Evolutionary conservation across 2,329 filamentous ascomycete species (phyloP), one percentile per base, ranked within the genome.

Genomic region (Xylariaceae sp.): DNA sequence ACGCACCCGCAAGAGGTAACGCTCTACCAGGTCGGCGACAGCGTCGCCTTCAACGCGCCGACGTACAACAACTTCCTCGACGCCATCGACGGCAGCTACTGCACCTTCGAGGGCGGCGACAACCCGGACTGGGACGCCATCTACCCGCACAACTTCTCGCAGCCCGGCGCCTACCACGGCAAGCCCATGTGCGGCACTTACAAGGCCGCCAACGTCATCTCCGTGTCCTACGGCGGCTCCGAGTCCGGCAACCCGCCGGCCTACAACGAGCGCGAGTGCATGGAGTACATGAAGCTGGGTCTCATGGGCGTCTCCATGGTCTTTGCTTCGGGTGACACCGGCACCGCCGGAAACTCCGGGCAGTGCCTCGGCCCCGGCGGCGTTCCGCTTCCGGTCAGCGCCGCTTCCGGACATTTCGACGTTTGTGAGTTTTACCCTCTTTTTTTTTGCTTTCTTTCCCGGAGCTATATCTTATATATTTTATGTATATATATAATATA

Each of bases 251-350:
- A 78, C 6, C 73, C 76, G 1, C 68, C 71, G 4, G 69, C 67
- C 54, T 82, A 81, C 62, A 72, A 75, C 54, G 57, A 68, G 46
- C 71, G 79, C 3, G 78, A 81, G 64, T 81, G 78, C 64, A 69
- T 70, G 54, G 77, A 81, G 68, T 57, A 49, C 39, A 51, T 57
- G 47, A 49, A 54, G 40, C 48, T 57, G 9, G 34, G 49, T 6
- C 50, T 59, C 3, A 53, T 55, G 46, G 58, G 58, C 6, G 52
- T 55, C 5, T 57, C 53, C 6, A 8, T 57, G 11, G 5, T 59
- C 6, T 53, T 50, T 31, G 50, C 56, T 2, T 54, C 50, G 2
- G 59, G 59, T 8, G 59, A 59, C 30, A 53, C 45, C 11, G 56
- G 56, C 6, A 50, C 53, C 11, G 39, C 48, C 27, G 54, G 59